Conservation (phyloP, 495 filamentous ascomycete species). For the Aspergillus coremiiformis region DNA sequence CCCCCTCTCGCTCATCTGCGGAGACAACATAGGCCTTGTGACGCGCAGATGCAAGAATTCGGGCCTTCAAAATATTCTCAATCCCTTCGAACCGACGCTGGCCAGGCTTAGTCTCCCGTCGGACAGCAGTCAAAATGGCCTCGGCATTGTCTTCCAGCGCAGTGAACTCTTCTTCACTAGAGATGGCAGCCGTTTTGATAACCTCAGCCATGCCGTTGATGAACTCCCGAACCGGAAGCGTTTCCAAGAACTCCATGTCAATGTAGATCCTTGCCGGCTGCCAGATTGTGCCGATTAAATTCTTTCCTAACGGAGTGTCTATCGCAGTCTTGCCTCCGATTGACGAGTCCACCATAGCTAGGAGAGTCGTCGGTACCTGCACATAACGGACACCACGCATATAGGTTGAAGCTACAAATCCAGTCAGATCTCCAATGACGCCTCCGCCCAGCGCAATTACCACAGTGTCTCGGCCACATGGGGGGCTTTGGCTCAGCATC, state of each 20-base stretch:
- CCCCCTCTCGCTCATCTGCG: slow-evolving; percentile 87
- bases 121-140: slow-evolving; percentile 63
- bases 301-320: slow-evolving; percentile 94
- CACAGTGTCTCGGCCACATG: slow-evolving; percentile 88
- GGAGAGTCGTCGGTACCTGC: slow-evolving; percentile 89
- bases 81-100: slow-evolving; percentile 59
- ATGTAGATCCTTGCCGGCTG: slow-evolving; percentile 91
- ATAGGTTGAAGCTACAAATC: slow-evolving; percentile 94
- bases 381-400: slow-evolving; percentile 96
- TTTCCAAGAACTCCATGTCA: slow-evolving; percentile 87
- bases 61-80: slow-evolving; percentile 69
- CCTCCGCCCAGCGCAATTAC: slow-evolving; percentile 94
- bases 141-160: slow-evolving; percentile 74
- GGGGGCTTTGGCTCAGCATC: slow-evolving; percentile 71
- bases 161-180: slow-evolving; percentile 80
- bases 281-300: slow-evolving; percentile 94
- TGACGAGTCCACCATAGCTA: slow-evolving; percentile 97
- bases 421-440: slow-evolving; percentile 96
- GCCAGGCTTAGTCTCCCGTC: slow-evolving; percentile 46
- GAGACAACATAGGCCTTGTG: slow-evolving; percentile 94
- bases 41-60: slow-evolving; percentile 79
- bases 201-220: slow-evolving; percentile 99
- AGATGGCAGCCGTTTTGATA: slow-evolving; percentile 96
- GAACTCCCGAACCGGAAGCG: slow-evolving; percentile 84
- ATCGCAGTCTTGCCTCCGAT: slow-evolving; percentile 99